A percentile compares a stretch with the other conserved stretches of the same genome.
Conservation (phyloP, 2,329 filamentous ascomycete species). For the Ambrosiella xylebori region DNA sequence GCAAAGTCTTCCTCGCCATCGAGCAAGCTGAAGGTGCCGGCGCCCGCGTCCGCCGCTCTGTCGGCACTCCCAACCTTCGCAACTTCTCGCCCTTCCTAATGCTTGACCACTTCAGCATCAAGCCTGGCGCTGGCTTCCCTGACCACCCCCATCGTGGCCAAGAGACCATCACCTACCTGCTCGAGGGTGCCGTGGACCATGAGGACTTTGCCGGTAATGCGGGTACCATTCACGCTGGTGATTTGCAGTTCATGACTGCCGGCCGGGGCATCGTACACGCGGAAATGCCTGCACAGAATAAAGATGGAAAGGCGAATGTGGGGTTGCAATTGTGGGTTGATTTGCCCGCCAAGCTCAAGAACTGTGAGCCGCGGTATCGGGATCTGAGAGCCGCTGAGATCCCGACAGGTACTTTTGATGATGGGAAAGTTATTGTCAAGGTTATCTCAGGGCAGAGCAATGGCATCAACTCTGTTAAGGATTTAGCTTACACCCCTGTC, state of each 20-base stretch:
- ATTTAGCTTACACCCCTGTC: conserved; percentile 91
- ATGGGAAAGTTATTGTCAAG: conserved; percentile 62
- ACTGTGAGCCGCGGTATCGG: conserved; percentile 80
- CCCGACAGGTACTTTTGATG: conserved; percentile 52
- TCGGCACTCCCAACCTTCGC: conserved; percentile 66
- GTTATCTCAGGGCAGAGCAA: conserved; percentile 77
- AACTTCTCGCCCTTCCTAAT: conserved; percentile 90
- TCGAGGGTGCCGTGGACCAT: conserved; percentile 74
- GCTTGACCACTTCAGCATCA: conserved; percentile 81
- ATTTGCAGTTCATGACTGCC: conserved; percentile 96
- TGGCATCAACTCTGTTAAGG: conserved; percentile 71
- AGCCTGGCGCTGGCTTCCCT: conserved; percentile 70
- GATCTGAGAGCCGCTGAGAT: conserved; percentile 69
- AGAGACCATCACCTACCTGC: conserved; percentile 75
- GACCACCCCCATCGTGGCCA: conserved; percentile 76
- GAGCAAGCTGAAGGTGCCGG: conserved; percentile 82
- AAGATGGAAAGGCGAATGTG: conserved; percentile 59
- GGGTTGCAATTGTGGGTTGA: conserved; percentile 96
- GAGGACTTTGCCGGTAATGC: conserved; percentile 80
- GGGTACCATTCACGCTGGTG: conserved; percentile 71
- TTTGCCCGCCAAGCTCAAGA: conserved; percentile 63
- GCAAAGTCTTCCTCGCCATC: conserved; percentile 64
- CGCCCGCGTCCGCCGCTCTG: conserved; percentile 68
- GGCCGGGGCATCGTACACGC: conserved; percentile 84
- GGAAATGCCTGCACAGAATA: conserved; percentile 75